Percentiles rank a stretch among this genome's conserved stretches.
Conservation (phyloP, 169 alveolate genomes). For the Eimeria nieschulzi region DNA sequence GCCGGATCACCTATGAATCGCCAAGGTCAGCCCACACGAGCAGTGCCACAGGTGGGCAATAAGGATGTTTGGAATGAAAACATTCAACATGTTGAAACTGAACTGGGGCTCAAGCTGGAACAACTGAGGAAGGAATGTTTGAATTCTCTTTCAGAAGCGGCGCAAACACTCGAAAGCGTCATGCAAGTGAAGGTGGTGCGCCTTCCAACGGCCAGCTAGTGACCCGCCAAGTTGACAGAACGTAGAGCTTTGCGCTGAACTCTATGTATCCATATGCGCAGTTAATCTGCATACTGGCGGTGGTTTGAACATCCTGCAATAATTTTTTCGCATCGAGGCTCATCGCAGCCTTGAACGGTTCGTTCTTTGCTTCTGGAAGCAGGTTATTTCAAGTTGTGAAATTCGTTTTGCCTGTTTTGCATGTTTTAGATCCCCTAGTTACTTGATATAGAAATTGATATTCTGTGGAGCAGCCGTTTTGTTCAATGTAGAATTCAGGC, state of each 20-base stretch:
- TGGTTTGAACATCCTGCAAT: no score
- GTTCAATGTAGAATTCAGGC: no score
- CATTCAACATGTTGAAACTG: no score
- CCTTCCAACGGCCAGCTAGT: conserved; percentile 1
- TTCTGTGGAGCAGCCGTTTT: no score
- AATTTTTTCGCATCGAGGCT: background rate
- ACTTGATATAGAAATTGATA: no score
- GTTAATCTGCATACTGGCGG: background rate
- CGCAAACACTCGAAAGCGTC: conserved; percentile 1
- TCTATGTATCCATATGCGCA: background rate
- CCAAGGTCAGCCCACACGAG: no score
- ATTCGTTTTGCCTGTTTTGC: no score
- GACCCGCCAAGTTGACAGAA: background rate
- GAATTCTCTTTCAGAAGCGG: conserved; percentile 4
- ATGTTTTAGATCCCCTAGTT: no score
- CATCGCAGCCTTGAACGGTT: background rate
- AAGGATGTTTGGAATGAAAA: no score
- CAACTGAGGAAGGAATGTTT: background rate
- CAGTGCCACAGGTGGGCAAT: no score
- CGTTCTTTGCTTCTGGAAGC: background rate
- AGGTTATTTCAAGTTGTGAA: no score
- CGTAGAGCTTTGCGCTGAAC: background rate
- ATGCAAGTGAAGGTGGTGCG: conserved; percentile 26
- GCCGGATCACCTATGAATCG: no score
- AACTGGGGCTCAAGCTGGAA: background rate